phyloP scores from a whole-genome alignment of 2,329 filamentous ascomycete genomes.

The Juglanconis sp. region DNA sequence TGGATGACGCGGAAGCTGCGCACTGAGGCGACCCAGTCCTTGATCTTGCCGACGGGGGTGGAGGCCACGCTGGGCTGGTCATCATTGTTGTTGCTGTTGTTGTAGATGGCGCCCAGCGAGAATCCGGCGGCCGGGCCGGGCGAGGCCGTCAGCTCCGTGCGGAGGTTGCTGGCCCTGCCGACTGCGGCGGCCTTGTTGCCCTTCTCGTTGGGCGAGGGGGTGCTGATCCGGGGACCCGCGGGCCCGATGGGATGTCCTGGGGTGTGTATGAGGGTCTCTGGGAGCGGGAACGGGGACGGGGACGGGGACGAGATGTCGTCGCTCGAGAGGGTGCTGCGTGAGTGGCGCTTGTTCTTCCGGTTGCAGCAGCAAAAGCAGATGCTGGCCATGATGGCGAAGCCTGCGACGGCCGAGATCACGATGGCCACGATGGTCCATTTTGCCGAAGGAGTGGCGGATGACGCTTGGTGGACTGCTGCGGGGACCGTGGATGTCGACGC shows the following conservation, averaged over 20 bases:
- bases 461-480: background rate
- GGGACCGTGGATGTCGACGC: constrained; percentile 15
- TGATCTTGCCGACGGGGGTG: constrained; percentile 3
- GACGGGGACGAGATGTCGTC: background rate
- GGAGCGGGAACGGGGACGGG: background rate
- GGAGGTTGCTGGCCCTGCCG: constrained; percentile 14
- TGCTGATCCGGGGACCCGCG: background rate
- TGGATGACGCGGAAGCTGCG: constrained; percentile 14
- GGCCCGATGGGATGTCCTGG: background rate
- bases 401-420: constrained; percentile 40
- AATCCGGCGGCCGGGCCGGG: constrained; percentile 2
- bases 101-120: background rate
- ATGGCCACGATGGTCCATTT: constrained; percentile 40
- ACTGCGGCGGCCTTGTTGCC: constrained; percentile 7
- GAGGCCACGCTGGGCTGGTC: background rate
- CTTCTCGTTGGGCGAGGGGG: constrained; percentile 2
- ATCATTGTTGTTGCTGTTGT: background rate
- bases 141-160: constrained; percentile 8
- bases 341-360: constrained; percentile 21
- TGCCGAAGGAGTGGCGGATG: constrained; percentile 12
- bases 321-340: constrained; percentile 13
- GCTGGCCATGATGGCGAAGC: constrained; percentile 32
- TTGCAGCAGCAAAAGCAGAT: constrained; percentile 29
- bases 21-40: constrained; percentile 12
- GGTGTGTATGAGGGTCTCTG: constrained; percentile 2